These are phyloP conservation scores for Angophora floribunda DNA, from an alignment of 345 rosid genomes.

Conservation along the genomic window DNA sequence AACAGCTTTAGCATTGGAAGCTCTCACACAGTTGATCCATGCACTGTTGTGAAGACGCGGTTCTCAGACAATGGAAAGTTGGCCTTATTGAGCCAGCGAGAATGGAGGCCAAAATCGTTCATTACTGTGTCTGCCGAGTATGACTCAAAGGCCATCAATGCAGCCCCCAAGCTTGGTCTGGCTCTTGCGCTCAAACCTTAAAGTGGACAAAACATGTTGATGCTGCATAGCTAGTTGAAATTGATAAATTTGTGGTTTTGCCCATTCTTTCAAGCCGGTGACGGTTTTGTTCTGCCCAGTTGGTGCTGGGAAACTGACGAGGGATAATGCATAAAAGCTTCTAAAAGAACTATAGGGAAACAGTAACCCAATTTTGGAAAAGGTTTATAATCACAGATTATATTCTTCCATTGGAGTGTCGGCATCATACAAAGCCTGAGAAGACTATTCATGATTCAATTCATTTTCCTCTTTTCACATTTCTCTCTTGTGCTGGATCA, in stretches of 20 bases:
- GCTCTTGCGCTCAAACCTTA: slow-evolving; percentile 75
- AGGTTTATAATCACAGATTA: background rate
- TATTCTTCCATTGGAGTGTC: background rate
- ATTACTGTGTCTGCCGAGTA: slow-evolving; percentile 62
- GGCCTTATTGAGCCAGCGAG: slow-evolving; percentile 53
- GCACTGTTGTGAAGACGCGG: slow-evolving; percentile 50
- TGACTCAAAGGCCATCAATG: slow-evolving; percentile 42
- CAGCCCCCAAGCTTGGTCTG: slow-evolving; percentile 63
- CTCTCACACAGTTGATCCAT: slow-evolving; percentile 40
- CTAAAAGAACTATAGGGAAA: background rate
- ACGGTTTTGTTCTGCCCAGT: slow-evolving; percentile 2
- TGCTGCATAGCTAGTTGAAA: background rate
- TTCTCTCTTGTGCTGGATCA: background rate
- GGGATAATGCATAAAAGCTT: background rate
- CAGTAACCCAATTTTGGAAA: slow-evolving; percentile 24
- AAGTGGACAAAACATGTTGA: background rate
- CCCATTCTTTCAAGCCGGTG: slow-evolving; percentile 1
- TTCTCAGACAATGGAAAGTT: slow-evolving; percentile 50
- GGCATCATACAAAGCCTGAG: background rate
- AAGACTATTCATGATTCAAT: background rate
- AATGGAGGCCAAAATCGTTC: slow-evolving; percentile 77
- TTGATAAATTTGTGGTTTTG: background rate
- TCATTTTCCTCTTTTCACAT: background rate
- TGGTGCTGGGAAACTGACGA: slow-evolving; percentile 1
- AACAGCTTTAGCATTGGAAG: slow-evolving; percentile 61